Base-by-base conservation (phyloP, 441 rosid genomes). In the Eutrema salsugineum region DNA sequence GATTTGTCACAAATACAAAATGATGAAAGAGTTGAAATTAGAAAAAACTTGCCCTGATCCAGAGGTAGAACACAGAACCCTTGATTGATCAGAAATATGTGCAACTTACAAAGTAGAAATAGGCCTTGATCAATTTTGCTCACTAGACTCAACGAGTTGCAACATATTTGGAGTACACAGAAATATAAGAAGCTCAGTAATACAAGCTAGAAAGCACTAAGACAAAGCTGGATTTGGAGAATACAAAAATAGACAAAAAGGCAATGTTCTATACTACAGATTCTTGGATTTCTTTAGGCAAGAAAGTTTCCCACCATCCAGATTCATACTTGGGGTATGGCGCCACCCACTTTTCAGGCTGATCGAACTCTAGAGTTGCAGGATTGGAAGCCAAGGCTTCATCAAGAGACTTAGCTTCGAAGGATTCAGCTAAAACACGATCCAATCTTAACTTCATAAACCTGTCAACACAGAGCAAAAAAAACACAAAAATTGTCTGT, bases 281-380 rank as follows among this genome's bases (percentile, higher is more conserved):
- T 70, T 79, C 82, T 82, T 76, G 80, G 8, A 81, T 63, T 77
- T 43, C 76, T 17, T 79, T 72, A 8, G 88, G 97, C 84, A 94
- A 82, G 88, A 94, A 88, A 40, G 90, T 44, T 22, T 88, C 92
- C 97, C 99, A 94, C 99, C 99, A 94, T 32, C 97, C 97, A 76
- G 35, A 84, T 64, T 91, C 92, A 44, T 94, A 94, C 83, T 94
- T 91, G 0, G 93, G 81, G 76, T 94, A 94, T 6, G 99, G 99
- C 4, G 99, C 99, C 66, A 82, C 82, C 99, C 97, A 94, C 8
- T 83, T 91, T 48, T 82, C 84, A 14, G 95, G 97, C 84, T 90
- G 74, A 64, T 82, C 92, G 50, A 94, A 94, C 83, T 87, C 77
- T 11, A 94, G 42, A 30, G 72, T 72, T 8, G 88, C 66, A 22